These are phyloP conservation scores for Cordyceps cicadae DNA, from an alignment of 2,329 filamentous ascomycete species.

Conservation along the genomic window DNA sequence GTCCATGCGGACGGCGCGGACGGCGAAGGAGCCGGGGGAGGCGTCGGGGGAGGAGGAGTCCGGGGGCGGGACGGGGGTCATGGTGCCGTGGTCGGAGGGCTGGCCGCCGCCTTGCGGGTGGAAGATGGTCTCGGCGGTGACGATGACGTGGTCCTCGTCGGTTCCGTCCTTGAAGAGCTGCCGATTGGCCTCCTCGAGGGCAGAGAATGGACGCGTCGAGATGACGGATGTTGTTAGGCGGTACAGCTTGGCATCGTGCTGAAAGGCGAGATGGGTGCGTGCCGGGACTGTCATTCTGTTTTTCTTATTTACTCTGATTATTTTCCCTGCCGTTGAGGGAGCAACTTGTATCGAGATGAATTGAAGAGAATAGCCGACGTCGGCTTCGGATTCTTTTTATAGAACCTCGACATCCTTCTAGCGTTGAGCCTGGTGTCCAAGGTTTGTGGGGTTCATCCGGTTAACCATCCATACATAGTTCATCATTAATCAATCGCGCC, in stretches of 20 bases:
- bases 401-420: not conserved
- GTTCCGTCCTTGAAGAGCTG: constrained; percentile 49
- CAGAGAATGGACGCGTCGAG: constrained; percentile 39
- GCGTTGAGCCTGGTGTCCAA: not conserved
- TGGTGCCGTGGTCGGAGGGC: constrained; percentile 57
- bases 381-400: not conserved
- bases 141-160: constrained; percentile 46
- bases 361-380: not conserved
- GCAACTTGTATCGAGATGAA: not conserved
- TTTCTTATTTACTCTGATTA: not conserved
- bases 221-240: constrained; percentile 35
- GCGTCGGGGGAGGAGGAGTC: constrained; percentile 5
- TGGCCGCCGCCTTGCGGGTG: constrained; percentile 69
- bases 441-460: not conserved
- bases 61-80: constrained; percentile 28
- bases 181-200: constrained; percentile 42
- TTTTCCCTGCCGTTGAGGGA: not conserved
- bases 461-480: too few relatives aligned
- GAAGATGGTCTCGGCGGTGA: constrained; percentile 61
- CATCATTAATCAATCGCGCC: constrained; percentile 3
- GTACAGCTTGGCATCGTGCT: constrained; percentile 35
- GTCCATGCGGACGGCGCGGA: constrained; percentile 50
- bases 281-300: constrained; percentile 15
- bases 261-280: constrained; percentile 36
- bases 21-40: constrained; percentile 33